Conservation (phyloP, 2,329 filamentous ascomycete species). For the Tolypocladium ophioglossoides region DNA sequence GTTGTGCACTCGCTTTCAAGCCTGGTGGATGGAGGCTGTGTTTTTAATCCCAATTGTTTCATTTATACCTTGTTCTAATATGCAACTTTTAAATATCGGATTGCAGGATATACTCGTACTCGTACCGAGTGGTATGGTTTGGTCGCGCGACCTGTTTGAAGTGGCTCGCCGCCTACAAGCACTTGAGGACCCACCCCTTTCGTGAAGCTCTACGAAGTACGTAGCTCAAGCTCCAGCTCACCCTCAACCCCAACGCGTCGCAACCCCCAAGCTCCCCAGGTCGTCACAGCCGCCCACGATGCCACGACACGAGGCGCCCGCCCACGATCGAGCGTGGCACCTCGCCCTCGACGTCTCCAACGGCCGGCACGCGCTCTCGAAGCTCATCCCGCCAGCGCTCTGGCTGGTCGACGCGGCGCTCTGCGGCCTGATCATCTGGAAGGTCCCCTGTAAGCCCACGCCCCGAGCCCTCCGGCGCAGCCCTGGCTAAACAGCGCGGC, state of each 20-base stretch:
- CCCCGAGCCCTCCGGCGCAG: neutral
- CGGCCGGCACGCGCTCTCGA: conserved; percentile 39
- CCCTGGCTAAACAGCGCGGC: neutral
- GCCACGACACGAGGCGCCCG: conserved; percentile 14
- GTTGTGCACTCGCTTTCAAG: too few relatives aligned
- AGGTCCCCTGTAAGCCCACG: conserved; percentile 61
- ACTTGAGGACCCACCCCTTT: neutral
- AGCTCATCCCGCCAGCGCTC: conserved; percentile 46
- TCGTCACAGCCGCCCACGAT: conserved; percentile 9
- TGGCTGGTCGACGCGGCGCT: conserved; percentile 61
- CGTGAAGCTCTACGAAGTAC: neutral
- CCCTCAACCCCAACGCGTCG: neutral
- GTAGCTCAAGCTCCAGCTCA: neutral
- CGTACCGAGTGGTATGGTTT: too few relatives aligned
- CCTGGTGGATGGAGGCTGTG: too few relatives aligned
- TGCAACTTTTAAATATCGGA: neutral
- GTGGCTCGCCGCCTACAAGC: neutral
- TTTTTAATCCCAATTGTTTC: neutral
- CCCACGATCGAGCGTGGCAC: conserved; percentile 15
- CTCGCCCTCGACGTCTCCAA: conserved; percentile 32
- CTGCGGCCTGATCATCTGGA: conserved; percentile 66
- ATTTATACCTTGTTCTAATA: neutral
- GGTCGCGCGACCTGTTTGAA: neutral
- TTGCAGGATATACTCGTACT: neutral
- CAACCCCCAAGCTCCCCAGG: neutral